A percentile compares a stretch with the other conserved stretches of the same genome.
phyloP scores from a whole-genome alignment of 805 yeast genomes.

The Peterozyma toletana region DNA sequence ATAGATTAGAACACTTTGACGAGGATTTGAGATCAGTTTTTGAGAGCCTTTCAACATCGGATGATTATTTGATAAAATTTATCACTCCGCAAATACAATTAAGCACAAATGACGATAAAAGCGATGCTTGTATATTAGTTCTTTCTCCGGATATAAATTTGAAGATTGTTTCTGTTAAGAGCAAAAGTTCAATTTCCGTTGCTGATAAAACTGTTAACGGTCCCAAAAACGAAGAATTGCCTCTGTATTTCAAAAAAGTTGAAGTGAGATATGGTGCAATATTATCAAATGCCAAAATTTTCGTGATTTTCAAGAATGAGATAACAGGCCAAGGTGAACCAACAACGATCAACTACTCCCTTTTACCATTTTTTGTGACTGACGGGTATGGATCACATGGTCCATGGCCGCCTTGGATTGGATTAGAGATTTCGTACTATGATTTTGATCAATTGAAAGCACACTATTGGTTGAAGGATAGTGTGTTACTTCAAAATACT shows the following conservation, averaged over 20 bases:
- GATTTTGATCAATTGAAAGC: too few relatives aligned
- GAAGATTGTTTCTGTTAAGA: conserved; percentile 59
- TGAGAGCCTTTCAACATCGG: conserved; percentile 31
- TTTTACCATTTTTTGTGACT: conserved; percentile 30
- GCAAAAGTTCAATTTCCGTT: conserved; percentile 21
- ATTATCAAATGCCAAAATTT: conserved; percentile 66
- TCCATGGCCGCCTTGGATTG: conserved; percentile 90
- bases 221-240: conserved; percentile 3
- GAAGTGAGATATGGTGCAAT: conserved; percentile 67
- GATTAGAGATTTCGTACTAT: conserved; percentile 43
- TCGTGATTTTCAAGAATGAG: conserved; percentile 52
- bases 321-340: conserved; percentile 28
- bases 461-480: conserved; percentile 24
- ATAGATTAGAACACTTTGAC: conserved; percentile 41
- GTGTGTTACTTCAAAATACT: conserved; percentile 55
- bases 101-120: conserved; percentile 35
- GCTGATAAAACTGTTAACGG: conserved; percentile 32
- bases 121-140: conserved; percentile 57
- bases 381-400: conserved; percentile 53
- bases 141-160: conserved; percentile 67
- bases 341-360: background rate
- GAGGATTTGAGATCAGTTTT: conserved; percentile 37
- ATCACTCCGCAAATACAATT: conserved; percentile 81
- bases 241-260: conserved; percentile 15
- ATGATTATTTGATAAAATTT: conserved; percentile 60